Conservation (phyloP, 2,329 filamentous ascomycete species). For the Boeremia exigua region DNA sequence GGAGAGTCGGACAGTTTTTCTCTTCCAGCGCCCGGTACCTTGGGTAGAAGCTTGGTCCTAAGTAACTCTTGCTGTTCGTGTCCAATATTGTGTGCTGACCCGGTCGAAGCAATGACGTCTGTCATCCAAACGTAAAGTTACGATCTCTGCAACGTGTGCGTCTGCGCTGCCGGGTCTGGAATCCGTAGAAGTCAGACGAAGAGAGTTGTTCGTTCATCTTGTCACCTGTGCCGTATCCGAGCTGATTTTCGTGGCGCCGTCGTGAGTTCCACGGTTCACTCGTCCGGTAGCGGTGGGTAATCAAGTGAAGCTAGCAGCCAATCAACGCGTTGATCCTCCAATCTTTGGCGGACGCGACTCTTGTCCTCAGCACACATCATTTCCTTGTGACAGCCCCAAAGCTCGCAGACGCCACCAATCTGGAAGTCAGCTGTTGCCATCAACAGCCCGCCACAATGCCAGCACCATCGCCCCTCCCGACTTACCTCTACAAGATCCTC, state of each 20-base stretch:
- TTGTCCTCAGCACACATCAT: constrained; percentile 1
- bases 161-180: background rate
- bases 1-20: background rate
- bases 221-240: constrained; percentile 15
- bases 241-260: constrained; percentile 20
- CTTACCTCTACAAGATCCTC: constrained; percentile 66
- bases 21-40: background rate
- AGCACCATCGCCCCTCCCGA: constrained; percentile 41
- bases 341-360: constrained; percentile 8
- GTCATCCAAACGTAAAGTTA: constrained; percentile 5
- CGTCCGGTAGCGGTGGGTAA: constrained; percentile 9
- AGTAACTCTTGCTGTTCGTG: background rate
- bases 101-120: constrained; percentile 12
- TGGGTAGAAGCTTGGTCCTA: background rate
- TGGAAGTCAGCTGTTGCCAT: background rate
- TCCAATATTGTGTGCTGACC: constrained; percentile 4
- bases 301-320: background rate
- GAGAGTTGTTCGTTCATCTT: constrained; percentile 10
- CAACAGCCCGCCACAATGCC: constrained; percentile 28
- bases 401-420: background rate
- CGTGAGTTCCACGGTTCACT: constrained; percentile 13
- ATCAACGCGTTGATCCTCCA: constrained; percentile 9
- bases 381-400: background rate
- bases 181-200: background rate
- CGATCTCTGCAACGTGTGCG: background rate